Conservation (phyloP, 495 filamentous ascomycete genomes). For the Niebla homalea region DNA sequence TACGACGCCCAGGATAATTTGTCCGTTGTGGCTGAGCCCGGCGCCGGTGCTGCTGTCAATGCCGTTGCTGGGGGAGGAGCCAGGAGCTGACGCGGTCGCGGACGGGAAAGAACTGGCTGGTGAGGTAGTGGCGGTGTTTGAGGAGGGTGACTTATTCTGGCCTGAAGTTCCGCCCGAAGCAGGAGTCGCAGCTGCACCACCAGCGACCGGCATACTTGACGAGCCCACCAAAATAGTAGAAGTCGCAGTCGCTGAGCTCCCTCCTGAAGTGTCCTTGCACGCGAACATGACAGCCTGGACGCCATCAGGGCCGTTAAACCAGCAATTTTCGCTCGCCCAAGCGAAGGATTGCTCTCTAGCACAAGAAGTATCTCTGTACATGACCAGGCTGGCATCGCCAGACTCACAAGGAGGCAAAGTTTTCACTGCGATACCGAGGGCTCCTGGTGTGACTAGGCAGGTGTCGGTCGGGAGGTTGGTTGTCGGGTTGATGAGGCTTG, state of each 20-base stretch:
- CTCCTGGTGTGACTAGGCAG: conserved; percentile 4
- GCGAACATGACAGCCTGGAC: background rate
- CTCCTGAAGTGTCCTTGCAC: background rate
- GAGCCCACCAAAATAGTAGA: conserved; percentile 1
- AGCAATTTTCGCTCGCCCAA: background rate
- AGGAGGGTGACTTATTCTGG: background rate
- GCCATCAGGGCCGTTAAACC: background rate
- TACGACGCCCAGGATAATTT: conserved; percentile 2
- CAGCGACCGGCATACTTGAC: background rate
- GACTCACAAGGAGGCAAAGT: background rate
- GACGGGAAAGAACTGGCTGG: background rate
- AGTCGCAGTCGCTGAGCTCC: conserved; percentile 2
- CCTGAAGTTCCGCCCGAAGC: background rate
- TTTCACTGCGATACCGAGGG: background rate
- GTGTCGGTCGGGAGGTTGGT: background rate
- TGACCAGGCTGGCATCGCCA: background rate
- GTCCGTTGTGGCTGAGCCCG: background rate
- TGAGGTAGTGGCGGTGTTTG: background rate
- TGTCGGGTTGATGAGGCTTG: conserved; percentile 1
- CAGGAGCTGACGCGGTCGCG: background rate
- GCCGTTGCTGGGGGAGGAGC: background rate
- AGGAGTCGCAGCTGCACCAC: background rate
- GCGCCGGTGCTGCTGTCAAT: background rate
- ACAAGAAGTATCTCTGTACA: conserved; percentile 3
- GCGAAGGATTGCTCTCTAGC: background rate